These are phyloP conservation scores for Annulohypoxylon stygium DNA, from an alignment of 495 filamentous ascomycete genomes.

Conservation along the genomic window DNA sequence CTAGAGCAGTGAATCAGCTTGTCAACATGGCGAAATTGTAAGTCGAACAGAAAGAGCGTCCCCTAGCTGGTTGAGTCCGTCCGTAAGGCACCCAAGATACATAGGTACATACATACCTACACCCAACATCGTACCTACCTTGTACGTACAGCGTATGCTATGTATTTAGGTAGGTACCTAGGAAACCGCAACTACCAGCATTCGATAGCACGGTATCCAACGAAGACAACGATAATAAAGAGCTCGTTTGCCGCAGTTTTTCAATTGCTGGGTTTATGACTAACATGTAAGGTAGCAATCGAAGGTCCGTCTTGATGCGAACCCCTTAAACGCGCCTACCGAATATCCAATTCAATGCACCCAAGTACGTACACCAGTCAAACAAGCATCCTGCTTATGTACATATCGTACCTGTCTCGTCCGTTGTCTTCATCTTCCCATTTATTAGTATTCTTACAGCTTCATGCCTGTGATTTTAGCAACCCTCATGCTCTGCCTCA, in stretches of 20 bases:
- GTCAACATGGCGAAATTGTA: not conserved
- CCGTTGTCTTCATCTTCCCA: not conserved
- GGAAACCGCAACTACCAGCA: too few relatives aligned
- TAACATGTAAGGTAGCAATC: constrained; percentile 14
- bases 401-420: not conserved
- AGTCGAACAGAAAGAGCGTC: not conserved
- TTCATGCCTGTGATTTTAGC: constrained; percentile 96
- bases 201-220: not conserved
- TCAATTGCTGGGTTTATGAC: constrained; percentile 1
- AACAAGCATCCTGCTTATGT: not conserved
- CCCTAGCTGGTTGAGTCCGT: too few relatives aligned
- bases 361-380: constrained; percentile 16
- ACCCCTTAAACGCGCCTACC: constrained; percentile 19
- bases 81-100: too few relatives aligned
- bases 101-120: too few relatives aligned
- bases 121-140: too few relatives aligned
- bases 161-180: too few relatives aligned
- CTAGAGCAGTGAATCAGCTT: not conserved
- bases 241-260: not conserved
- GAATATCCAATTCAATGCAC: constrained; percentile 23
- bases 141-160: too few relatives aligned
- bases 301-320: constrained; percentile 25
- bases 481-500: constrained; percentile 90
- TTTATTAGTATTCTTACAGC: constrained; percentile 66
- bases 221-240: not conserved